Evolutionary conservation across 495 filamentous ascomycete genomes (phyloP), one percentile per base, ranked within the genome.

Genomic region (Hypoxylon perforatum): DNA sequence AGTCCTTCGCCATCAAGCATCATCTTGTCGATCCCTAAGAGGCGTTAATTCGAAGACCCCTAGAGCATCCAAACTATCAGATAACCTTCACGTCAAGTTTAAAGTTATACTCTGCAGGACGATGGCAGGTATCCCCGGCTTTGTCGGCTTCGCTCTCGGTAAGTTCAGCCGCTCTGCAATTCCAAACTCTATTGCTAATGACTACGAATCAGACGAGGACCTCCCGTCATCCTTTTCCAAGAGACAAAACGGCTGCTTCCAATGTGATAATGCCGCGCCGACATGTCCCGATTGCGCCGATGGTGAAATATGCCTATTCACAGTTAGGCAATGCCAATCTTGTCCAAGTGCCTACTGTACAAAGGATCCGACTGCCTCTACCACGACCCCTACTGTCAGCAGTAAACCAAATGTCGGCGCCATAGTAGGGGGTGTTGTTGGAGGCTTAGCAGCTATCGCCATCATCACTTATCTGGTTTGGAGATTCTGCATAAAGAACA

Each of bases 381-480:
- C 61, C 41, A 8, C 57, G 12, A 25, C 68, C 42, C 35, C 45
- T 39, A 50, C 55, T 19, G 25, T 41, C 15, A 76, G 68, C 42
- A 70, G 78, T 11, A 82, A 86, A 3, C 85, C 88, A 17, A 90
- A 92, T 59, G 83, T 89, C 1, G 91, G 92, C 36, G 90, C 92
- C 25, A 95, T 97, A 65, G 90, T 91, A 15, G 92, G 92, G 70
- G 92, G 93, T 57, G 91, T 96, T 23, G 76, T 97, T 33, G 92
- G 91, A 57, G 93, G 91, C 67, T 68, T 97, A 1, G 84, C 82
- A 14, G 83, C 84, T 11, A 80, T 97, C 28, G 90, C 82, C 18
- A 72, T 91, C 21, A 69, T 93, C 33, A 90, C 88, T 5, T 96
- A 90, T 65, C 73, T 97, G 38, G 82, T 97, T 5, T 98, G 91